Evolutionary conservation across 352 stramenopile species (phyloP).

Genomic region (Phytophthora sp.): DNA sequence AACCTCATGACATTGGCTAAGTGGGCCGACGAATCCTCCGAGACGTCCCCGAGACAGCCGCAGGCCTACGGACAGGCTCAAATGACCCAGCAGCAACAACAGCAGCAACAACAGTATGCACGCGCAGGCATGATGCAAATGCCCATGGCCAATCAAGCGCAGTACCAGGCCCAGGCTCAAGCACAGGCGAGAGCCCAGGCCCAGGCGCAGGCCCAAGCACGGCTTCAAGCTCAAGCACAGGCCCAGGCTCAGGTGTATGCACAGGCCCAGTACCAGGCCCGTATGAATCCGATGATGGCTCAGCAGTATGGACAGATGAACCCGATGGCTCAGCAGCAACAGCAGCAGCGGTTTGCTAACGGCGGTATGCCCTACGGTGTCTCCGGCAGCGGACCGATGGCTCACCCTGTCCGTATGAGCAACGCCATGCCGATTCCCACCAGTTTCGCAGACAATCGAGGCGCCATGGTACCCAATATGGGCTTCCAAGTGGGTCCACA

Average conservation of each 20-base stretch:
- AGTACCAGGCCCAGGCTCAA: slow-evolving; percentile 38
- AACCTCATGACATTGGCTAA: slow-evolving; percentile 91
- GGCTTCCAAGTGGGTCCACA: slow-evolving; percentile 50
- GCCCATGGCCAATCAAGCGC: slow-evolving; percentile 39
- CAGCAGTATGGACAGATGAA: slow-evolving; percentile 50
- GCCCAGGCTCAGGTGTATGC: slow-evolving; percentile 52
- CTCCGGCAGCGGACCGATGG: slow-evolving; percentile 26
- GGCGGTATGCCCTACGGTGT: slow-evolving; percentile 46
- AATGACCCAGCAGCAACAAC: slow-evolving; percentile 34
- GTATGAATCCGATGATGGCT: slow-evolving; percentile 59
- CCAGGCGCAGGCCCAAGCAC: slow-evolving; percentile 31
- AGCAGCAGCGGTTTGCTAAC: slow-evolving; percentile 54
- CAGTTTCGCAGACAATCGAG: slow-evolving; percentile 45
- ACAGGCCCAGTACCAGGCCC: slow-evolving; percentile 70
- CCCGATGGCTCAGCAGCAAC: slow-evolving; percentile 34
- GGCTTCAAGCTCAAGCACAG: slow-evolving; percentile 37
- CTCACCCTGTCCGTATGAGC: slow-evolving; percentile 41
- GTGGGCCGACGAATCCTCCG: slow-evolving; percentile 85
- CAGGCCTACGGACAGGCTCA: slow-evolving; percentile 41
- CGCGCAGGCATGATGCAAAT: slow-evolving; percentile 44
- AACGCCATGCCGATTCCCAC: slow-evolving; percentile 35
- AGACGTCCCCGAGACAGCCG: slow-evolving; percentile 59
- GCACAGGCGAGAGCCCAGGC: slow-evolving; percentile 34
- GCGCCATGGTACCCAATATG: slow-evolving; percentile 45
- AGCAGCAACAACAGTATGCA: slow-evolving; percentile 38